These are phyloP conservation scores for Xylariales sp. DNA, from an alignment of 2,329 filamentous ascomycete species.

Conservation along the genomic window DNA sequence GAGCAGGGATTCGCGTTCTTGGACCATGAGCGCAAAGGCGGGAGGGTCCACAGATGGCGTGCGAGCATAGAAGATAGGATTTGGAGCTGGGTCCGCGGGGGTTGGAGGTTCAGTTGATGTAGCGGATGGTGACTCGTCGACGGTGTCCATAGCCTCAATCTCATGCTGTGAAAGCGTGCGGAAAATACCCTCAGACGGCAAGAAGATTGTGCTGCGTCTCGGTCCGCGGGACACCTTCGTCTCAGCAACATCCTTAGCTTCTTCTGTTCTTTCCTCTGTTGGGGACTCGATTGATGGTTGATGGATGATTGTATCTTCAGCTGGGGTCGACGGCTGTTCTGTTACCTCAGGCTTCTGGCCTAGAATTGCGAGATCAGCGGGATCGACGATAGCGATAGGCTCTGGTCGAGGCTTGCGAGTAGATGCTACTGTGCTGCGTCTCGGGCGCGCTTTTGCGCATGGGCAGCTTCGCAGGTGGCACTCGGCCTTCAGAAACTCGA, in stretches of 20 bases:
- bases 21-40: constrained; percentile 48
- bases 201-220: constrained; percentile 51
- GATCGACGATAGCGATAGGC: constrained; percentile 33
- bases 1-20: constrained; percentile 53
- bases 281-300: constrained; percentile 18
- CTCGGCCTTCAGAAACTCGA: constrained; percentile 73
- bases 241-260: constrained; percentile 17
- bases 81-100: constrained; percentile 19
- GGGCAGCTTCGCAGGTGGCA: constrained; percentile 65
- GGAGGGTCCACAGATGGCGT: constrained; percentile 61
- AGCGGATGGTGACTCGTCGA: constrained; percentile 21
- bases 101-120: constrained; percentile 29
- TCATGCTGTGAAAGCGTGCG: constrained; percentile 54
- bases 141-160: constrained; percentile 36
- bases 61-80: constrained; percentile 41
- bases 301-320: constrained; percentile 12
- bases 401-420: constrained; percentile 32
- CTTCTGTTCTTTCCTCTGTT: constrained; percentile 22
- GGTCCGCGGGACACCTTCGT: constrained; percentile 32
- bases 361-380: constrained; percentile 38
- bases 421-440: constrained; percentile 20
- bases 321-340: constrained; percentile 21
- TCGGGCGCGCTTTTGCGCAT: constrained; percentile 42
- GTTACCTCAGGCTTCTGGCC: constrained; percentile 26
- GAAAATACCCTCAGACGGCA: constrained; percentile 60